Evolutionary conservation across 2,329 filamentous ascomycete species (phyloP), one percentile per base, ranked within the genome.

Genomic region (Cordyceps javanica): DNA sequence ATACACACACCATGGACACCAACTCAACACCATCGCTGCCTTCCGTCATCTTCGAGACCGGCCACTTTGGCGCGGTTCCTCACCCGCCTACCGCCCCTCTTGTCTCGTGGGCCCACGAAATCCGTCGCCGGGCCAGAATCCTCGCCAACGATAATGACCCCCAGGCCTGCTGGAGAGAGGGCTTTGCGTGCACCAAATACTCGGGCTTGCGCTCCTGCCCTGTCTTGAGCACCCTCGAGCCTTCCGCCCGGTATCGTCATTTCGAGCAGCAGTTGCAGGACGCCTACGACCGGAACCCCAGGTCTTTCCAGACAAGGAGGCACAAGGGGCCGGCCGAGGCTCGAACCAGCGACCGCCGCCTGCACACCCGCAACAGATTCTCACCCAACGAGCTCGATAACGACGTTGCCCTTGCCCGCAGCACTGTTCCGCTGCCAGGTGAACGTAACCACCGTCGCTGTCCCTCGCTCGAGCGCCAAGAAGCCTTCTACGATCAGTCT

Each of bases 401-500:
- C 59, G 70, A 68, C 36, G 60, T 66, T 26, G 69, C 69, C 10
- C 67, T 75, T 19, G 73, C 73, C 1, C 65, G 64, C 19, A 71
- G 69, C 58, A 61, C 64, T 39, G 60, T 71, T n/a, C 64, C 66
- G n/a, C 66, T 75, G 3, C 73, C 74, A 2, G 67, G 70, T 32
- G 74, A 77, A 59, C 59, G 64, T 36, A 63, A 61, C 14, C 66
- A 68, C 14, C 68, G 71, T 26, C 69, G 73, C 9, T 67, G 66
- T 9, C 77, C 77, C 2, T 72, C 70, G 1, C 69, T 79, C 23
- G 76, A 77, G 60, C 68, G 77, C 10, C 72, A 79, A 62, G 75
- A 77, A 44, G 77, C 77, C 6, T 80, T 80, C 41, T 68, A 72
- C 45, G 75, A 77, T 46, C 66, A 67, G 4, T 67, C 67, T 21